Base-by-base conservation (phyloP, 805 yeast species). In the Kodamaea nitidulidarum region DNA sequence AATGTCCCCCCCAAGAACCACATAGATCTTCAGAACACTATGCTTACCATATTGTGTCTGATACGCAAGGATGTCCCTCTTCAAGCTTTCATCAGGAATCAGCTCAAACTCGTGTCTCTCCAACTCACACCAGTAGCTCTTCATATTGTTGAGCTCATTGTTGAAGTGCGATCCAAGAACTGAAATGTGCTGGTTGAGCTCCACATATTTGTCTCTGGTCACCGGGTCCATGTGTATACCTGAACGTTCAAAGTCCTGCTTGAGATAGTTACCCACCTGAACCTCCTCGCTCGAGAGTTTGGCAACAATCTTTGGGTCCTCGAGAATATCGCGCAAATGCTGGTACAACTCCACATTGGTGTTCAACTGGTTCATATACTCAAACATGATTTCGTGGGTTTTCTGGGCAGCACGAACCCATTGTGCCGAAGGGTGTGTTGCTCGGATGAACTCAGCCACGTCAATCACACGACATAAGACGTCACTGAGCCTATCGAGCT, bases 401-500 rank as follows among this genome's bases (percentile, higher is more conserved):
- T 75, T 72, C 54, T 91, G 95, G 1, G 98, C 96, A 1, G 88
- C 90, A 28, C 70, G 71, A 8, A 84, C 71, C 72, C 86, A 88
- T 12, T 67, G 60, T 36, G 67, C 67, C 46, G 81, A 75, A 1
- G 98, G 97, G 56, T 91, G 98, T 1, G 83, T 80, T 16, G 88
- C 88, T 34, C 98, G 68, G 20, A 93, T 78, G 63, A 91, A 91
- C 51, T 90, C 98, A 26, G 96, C 91, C 36, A 91, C 73, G 60
- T 93, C 98, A 29, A 93, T 90, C 4, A 88, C 97, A 41, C 95
- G 76, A 56, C 98, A 93, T 21, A 93, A 62, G 20, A 84, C 76
- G 55, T 93, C 98, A 52, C 95, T 84, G 28, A 93, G 63, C 48
- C 88, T 78, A 56, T 93, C 98, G 46, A 93, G 65, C 38, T 80